Base-by-base conservation (phyloP, 73 alveolate genomes). In the Blepharisma stoltei region DNA sequence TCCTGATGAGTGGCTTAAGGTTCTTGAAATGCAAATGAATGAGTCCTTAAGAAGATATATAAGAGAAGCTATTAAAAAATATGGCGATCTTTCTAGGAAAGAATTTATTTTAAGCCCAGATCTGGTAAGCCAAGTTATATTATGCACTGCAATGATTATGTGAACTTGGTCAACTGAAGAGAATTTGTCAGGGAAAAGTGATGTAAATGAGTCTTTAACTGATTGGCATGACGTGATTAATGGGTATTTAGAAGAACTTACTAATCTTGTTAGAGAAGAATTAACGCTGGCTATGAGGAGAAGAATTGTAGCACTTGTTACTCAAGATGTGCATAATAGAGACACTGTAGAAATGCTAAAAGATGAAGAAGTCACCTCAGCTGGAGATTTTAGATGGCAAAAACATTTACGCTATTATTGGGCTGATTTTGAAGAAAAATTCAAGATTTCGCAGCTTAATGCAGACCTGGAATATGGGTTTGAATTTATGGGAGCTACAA, bases 341-440 rank as follows among this genome's bases (percentile, higher is more conserved):
- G 98, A 92, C 76, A 89, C 89, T 9, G 80, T 89, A 6, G 95
- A 87, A 53, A 80, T 80, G 27, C 90, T 92, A 93, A 88, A 69
- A 90, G 90, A 86, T 69, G 93, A 94, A 75, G 90, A 93, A 6
- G 93, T 96, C 55, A 89, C 93, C 80, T 84, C 89, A 68, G 85
- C 86, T 0, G 88, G 89, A 47, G 99, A 94, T 55, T 97, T 97
- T 81, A 98, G 94, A 55, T 97, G 99, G 99, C 87, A 89, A 81
- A 93, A 97, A 23, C 96, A 97, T 85, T 81, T 97, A 84, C 94
- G 99, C 89, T 97, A 94, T 82, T 97, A 97, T 86, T 92, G 95
- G 86, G 94, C 92, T 79, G 96, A 83, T 38, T 81, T 69, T 49
- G 81, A 37, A 76, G 93, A 65, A 84, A 81, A 86, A 77, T 82